Evolutionary conservation across 768 basidiomycete genomes (phyloP), one percentile per base, ranked within the genome.

Genomic region (Gymnopilus junonius): DNA sequence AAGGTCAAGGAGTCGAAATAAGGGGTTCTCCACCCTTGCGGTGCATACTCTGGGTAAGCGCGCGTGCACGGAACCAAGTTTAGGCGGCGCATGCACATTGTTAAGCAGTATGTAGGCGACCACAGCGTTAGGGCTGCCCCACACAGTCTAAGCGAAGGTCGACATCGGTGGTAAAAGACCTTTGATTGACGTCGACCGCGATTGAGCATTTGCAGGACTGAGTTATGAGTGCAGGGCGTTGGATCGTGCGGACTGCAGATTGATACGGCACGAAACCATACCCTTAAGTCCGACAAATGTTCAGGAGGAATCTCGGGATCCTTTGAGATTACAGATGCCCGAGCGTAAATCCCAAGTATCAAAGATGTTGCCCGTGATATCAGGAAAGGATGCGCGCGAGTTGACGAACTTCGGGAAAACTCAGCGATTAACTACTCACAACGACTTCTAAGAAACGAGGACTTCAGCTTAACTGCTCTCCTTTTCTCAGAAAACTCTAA

Each of bases 31-130:
- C 27, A 50, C 48, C 48, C 29, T 50, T 50, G 29, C 48, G 29
- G 48, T 51, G 48, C 55, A 37, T 29, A 39, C 55, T 27, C 37
- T 42, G 37, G 42, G 42, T 39, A 27, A 40, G 39, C 23, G 14
- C 37, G 55, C 29, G 31, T 40, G 23, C 17, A 39, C 25, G 27
- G 17, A 51, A 17, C 11, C 27, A 40, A 39, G 14, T 14, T 43
- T 56, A 56, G 39, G 55, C 42, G 48, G 48, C 48, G 48, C 48
- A 51, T n/a, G n/a, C n/a, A n/a, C n/a, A n/a, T n/a, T n/a, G n/a
- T n/a, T n/a, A n/a, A n/a, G n/a, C n/a, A n/a, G n/a, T n/a, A n/a
- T n/a, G 15, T 29, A n/a, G 23, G 14, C 14, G 12, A 25, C 45
- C 29, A 2, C 31, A n/a, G 48, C 17, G 1, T 15, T n/a, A 42